Base-by-base conservation (phyloP, 768 basidiomycete species). In the Termitomyces bulborhizus region DNA sequence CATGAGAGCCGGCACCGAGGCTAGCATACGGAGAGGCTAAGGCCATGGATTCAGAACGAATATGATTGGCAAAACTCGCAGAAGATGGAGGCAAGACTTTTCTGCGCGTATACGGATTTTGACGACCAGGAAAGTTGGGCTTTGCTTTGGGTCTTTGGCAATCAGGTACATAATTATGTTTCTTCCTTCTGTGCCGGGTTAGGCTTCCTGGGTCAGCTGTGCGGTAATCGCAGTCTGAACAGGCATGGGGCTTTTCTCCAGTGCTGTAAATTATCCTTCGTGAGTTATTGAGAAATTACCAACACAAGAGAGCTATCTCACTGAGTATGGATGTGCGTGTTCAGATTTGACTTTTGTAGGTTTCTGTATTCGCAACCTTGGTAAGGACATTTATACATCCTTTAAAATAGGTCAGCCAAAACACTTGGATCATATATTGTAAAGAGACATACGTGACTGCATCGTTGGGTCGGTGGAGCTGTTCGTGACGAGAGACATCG, bases 241-340 rank as follows among this genome's bases (percentile, higher is more conserved):
- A 72, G 11, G 56, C 46, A 9, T 64, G 57, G 2, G 66, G 60
- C 53, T 66, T 66, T 24, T 65, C 60, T 3, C 67, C 66, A 27
- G 67, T 69, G 46, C 69, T 72, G 42, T 18, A 40, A 47, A 41
- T 40, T 21, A 31, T 18, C 44, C n/a, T 48, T 11, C 43, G 37
- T 56, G 27, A 57, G 48, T 40, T 39, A 6, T 34, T 12, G 46
- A 13, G 1, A 47, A 34, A 18, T 32, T 2, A n/a, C 8, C n/a
- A 32, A 32, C 7, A 32, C 8, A n/a, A 8, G 27, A 12, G 4
- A 9, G 18, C 40, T 9, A 42, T 62, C 66, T 57, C 49, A 70
- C 69, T 72, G 71, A 34, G 58, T 68, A 39, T 62, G 58, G 18
- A 65, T 64, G 56, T 72, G 71, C 13, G 68, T 69, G 18, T 60